Evolutionary conservation across 1,284 basidiomycete species (phyloP).

Genomic region (Austroboletus niveus): DNA sequence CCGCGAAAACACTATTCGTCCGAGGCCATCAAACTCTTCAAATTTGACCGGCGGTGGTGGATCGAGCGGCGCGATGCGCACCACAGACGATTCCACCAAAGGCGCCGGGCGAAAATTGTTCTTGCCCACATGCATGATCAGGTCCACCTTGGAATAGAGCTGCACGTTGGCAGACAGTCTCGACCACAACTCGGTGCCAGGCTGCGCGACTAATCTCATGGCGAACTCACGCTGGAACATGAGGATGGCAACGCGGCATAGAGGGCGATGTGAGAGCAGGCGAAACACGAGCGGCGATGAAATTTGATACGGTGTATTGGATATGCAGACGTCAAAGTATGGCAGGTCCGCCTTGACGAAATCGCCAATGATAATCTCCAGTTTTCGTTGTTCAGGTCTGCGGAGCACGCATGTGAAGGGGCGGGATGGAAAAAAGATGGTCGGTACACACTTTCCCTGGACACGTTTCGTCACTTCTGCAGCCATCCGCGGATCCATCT

Average conservation of each 20-base stretch:
- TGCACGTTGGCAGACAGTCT: constrained; percentile 96
- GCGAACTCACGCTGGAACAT: constrained; percentile 99
- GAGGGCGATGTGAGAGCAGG: constrained; percentile 91
- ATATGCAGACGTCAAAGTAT: constrained; percentile 99
- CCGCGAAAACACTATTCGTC: constrained; percentile 85
- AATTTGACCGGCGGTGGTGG: constrained; percentile 95
- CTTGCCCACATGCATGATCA: constrained; percentile 94
- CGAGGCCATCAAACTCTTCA: constrained; percentile 97
- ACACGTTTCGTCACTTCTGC: constrained; percentile 97
- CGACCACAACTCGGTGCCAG: constrained; percentile 89
- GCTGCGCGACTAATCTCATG: constrained; percentile 85
- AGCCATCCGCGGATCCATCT: constrained; percentile 99
- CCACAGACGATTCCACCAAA: constrained; percentile 90
- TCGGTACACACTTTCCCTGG: constrained; percentile 79
- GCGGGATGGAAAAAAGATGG: background rate
- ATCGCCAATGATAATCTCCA: constrained; percentile 94
- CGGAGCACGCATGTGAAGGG: too few species aligned
- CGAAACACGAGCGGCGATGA: constrained; percentile 98
- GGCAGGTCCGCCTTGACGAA: constrained; percentile 97
- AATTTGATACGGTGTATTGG: constrained; percentile 99
- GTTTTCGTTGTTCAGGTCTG: constrained; percentile 88
- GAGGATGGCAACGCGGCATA: constrained; percentile 93
- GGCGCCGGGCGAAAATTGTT: constrained; percentile 98
- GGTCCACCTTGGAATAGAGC: constrained; percentile 92
- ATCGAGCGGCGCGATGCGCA: constrained; percentile 89